Evolutionary conservation across 768 basidiomycete species (phyloP).

Genomic region (Mycena kentingensis): DNA sequence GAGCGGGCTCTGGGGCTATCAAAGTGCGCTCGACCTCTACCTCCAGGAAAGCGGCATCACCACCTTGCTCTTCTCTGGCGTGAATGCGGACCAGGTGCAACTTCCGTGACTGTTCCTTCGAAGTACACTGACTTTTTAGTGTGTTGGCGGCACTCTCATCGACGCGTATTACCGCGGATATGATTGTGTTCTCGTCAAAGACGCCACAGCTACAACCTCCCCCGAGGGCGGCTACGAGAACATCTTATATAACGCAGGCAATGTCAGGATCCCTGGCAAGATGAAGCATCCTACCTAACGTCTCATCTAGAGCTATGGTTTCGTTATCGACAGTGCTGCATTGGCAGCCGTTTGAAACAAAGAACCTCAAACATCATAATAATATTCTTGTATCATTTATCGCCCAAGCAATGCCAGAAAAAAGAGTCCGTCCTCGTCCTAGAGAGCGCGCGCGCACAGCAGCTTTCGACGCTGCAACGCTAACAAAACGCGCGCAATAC

Average conservation of each 20-base stretch:
- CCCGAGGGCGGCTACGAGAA: constrained; percentile 58
- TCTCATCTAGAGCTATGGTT: constrained; percentile 50
- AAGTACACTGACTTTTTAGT: constrained; percentile 35
- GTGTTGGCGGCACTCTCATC: constrained; percentile 63
- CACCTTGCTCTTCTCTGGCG: constrained; percentile 63
- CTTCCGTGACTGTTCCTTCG: not conserved
- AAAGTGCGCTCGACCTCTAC: constrained; percentile 62
- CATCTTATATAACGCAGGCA: constrained; percentile 56
- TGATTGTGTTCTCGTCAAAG: constrained; percentile 59
- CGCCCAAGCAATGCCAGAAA: too few species aligned
- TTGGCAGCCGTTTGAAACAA: constrained; percentile 32
- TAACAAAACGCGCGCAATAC: too few species aligned
- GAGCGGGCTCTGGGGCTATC: constrained; percentile 68
- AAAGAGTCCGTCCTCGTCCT: too few species aligned
- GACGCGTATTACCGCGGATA: constrained; percentile 69
- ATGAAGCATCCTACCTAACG: not conserved
- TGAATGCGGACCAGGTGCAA: constrained; percentile 65
- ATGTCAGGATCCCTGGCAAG: constrained; percentile 39
- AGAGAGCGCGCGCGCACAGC: too few species aligned
- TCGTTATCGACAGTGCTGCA: constrained; percentile 43
- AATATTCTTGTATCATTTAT: too few species aligned
- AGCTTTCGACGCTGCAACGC: too few species aligned
- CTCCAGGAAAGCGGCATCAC: constrained; percentile 63
- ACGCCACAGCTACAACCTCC: constrained; percentile 64
- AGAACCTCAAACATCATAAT: too few species aligned